Percentiles rank a stretch among this genome's conserved stretches.
Evolutionary conservation across 116 monocot genomes (phyloP).

Genomic region (Iris pallida): DNA sequence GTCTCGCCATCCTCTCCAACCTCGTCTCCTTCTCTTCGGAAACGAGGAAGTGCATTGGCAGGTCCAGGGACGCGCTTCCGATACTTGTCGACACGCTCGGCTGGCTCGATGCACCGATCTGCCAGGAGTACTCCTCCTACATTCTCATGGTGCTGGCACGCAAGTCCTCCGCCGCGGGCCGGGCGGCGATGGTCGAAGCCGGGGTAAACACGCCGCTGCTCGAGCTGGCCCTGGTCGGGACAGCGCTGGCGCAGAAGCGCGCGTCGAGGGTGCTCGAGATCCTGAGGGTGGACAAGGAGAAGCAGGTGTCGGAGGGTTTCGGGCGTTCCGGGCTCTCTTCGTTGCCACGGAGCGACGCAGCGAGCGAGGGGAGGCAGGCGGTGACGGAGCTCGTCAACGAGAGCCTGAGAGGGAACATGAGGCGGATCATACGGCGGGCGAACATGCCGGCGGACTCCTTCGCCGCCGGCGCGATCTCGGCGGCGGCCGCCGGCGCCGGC

Average conservation of each 20-base stretch:
- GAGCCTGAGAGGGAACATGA: conserved; percentile 78
- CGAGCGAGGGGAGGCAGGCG: conserved; percentile 60
- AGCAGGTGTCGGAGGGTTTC: conserved; percentile 40
- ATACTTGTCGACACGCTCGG: conserved; percentile 64
- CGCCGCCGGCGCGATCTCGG: conserved; percentile 39
- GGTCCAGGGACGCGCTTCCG: conserved; percentile 29
- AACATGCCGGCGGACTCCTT: conserved; percentile 53
- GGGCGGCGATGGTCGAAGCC: conserved; percentile 45
- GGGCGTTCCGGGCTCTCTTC: conserved; percentile 26
- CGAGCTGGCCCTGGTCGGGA: conserved; percentile 68
- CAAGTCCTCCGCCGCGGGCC: conserved; percentile 29
- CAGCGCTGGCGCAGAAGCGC: conserved; percentile 64
- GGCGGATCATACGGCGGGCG: conserved; percentile 57
- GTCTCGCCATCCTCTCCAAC: conserved; percentile 66
- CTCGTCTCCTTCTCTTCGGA: conserved; percentile 37
- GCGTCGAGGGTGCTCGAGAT: conserved; percentile 62
- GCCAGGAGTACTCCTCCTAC: conserved; percentile 87
- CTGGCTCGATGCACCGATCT: conserved; percentile 65
- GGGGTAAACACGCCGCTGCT: conserved; percentile 56
- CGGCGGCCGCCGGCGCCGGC: conserved; percentile 10
- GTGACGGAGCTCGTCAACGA: conserved; percentile 68
- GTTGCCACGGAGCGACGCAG: conserved; percentile 6
- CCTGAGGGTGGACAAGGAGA: conserved; percentile 50
- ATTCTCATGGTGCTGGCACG: conserved; percentile 81
- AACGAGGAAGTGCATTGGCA: conserved; percentile 39